Evolutionary conservation across 805 yeast genomes (phyloP).

Genomic region (Spathaspora arborariae): DNA sequence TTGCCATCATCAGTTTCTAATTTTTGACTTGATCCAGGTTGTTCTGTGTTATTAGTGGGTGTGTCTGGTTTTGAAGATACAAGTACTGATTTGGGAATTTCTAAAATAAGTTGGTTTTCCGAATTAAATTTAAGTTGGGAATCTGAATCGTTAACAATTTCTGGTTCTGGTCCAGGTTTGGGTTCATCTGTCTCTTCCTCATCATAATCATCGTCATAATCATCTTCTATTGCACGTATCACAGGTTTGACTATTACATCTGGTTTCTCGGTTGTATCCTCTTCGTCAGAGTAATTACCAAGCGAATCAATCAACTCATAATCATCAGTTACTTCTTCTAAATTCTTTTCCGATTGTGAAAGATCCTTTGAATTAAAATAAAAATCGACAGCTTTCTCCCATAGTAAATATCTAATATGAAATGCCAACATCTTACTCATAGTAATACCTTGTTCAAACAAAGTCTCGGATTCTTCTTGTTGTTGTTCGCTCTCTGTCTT

Average conservation of each 20-base stretch:
- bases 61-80: neutral
- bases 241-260: conserved; percentile 10
- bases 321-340: conserved; percentile 33
- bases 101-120: conserved; percentile 27
- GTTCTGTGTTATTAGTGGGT: neutral
- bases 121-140: conserved; percentile 22
- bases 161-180: conserved; percentile 18
- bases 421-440: conserved; percentile 45
- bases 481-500: neutral
- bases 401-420: conserved; percentile 61
- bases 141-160: neutral
- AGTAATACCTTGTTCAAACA: conserved; percentile 40
- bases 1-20: conserved; percentile 5
- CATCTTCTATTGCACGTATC: conserved; percentile 19
- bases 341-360: conserved; percentile 15
- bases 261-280: conserved; percentile 10
- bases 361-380: conserved; percentile 26
- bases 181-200: conserved; percentile 28
- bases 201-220: conserved; percentile 28
- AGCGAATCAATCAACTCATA: conserved; percentile 31
- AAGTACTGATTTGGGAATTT: conserved; percentile 30
- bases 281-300: conserved; percentile 25
- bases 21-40: neutral
- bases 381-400: conserved; percentile 65
- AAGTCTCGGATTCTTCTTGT: conserved; percentile 21